Percentiles rank a stretch among this genome's conserved stretches.
phyloP scores from a whole-genome alignment of 306 rosid genomes.

The Acacia confusa region DNA sequence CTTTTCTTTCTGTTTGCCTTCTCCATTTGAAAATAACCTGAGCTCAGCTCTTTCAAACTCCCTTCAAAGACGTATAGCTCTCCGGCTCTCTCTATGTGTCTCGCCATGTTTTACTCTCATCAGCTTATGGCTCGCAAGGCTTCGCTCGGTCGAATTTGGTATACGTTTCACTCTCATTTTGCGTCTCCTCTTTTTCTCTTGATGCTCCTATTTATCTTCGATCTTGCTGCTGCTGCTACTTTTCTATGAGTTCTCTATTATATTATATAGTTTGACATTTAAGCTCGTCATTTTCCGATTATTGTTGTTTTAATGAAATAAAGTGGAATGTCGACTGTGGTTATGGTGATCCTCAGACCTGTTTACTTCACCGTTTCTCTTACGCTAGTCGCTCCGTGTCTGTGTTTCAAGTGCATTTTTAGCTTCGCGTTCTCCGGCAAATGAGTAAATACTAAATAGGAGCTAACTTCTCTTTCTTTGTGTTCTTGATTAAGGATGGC shows the following conservation, averaged over 20 bases:
- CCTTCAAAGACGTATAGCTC: not conserved
- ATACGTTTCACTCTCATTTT: not conserved
- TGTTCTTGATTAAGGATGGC: constrained; percentile 21
- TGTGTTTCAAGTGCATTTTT: not conserved
- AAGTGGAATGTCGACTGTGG: not conserved
- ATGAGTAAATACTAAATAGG: not conserved
- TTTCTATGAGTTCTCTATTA: not conserved
- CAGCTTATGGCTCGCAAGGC: constrained; percentile 25
- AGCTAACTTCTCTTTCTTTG: not conserved
- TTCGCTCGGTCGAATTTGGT: constrained; percentile 8
- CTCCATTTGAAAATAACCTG: not conserved
- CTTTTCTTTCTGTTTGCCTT: not conserved
- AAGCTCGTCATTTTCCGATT: not conserved
- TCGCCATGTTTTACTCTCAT: constrained; percentile 11
- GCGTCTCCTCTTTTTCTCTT: not conserved
- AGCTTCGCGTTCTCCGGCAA: not conserved
- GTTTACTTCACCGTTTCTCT: not conserved
- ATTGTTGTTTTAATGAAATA: not conserved
- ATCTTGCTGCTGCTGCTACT: not conserved
- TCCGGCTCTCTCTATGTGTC: not conserved
- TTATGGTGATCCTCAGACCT: not conserved
- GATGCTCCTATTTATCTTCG: not conserved
- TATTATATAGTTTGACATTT: not conserved
- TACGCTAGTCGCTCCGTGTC: not conserved
- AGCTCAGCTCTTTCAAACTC: not conserved